Evolutionary conservation across 352 stramenopile species (phyloP), one percentile per base, ranked within the genome.

Genomic region (Phytopythium oedochilum): DNA sequence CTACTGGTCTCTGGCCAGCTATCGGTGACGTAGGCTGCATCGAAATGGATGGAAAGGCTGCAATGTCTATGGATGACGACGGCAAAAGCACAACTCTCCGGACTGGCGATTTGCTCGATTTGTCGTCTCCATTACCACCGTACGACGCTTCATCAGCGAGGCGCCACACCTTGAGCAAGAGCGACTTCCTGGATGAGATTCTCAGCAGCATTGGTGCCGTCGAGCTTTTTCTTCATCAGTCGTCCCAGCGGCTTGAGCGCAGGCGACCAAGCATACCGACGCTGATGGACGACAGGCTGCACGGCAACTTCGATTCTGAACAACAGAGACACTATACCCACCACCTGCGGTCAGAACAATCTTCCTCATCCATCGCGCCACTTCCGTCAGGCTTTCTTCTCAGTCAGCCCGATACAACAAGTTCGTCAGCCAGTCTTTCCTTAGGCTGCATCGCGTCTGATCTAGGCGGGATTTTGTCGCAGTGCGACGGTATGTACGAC

Each of bases 131-230:
- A 17, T 5, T 20, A 18, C 6, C 2, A 10, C 11, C 40, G 6
- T 26, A 18, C 12, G 46, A 38, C 31, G n/a, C 46, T 18, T 7
- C 31, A 38, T 20, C 29, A 6, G 8, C 15, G 12, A 12, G 18
- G 9, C 8, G 39, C 15, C 39, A 26, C 22, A 11, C 5, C 40
- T 11, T 66, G 57, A 57, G 66, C 15, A 74, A 66, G 25, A 55
- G 71, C 22, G 64, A 75, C 0, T 89, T 89, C 59, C 56, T 89
- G 22, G 66, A 70, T 15, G 68, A 89, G 1, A 89, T 89, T 39
- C 35, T 89, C 10, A 70, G 56, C 36, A 86, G 70, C 53, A 87
- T 89, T 10, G 66, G 70, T 8, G 76, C 87, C 23, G 68, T 83
- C 22, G 78, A 89, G 44, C 29, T 83, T 4, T 32, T 89, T 23